These are phyloP conservation scores for Kodamaea arcana DNA, from an alignment of 1,139 yeast species.

Conservation along the genomic window DNA sequence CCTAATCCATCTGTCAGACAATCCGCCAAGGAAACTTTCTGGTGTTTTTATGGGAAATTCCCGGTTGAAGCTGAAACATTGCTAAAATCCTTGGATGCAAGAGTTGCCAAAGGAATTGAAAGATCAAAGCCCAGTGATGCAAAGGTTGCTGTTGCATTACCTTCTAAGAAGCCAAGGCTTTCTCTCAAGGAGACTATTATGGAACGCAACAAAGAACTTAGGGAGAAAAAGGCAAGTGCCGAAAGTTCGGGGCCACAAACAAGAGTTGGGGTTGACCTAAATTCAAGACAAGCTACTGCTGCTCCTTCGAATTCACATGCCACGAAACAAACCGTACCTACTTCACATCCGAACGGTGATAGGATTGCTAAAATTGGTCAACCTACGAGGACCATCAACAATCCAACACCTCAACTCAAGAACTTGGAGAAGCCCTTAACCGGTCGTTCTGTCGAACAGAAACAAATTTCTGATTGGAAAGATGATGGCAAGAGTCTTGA, in stretches of 20 bases:
- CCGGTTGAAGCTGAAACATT: constrained; percentile 52
- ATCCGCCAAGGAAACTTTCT: constrained; percentile 66
- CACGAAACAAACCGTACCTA: not conserved
- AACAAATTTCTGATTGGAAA: no score
- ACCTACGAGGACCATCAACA: not conserved
- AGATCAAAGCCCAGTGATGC: constrained; percentile 44
- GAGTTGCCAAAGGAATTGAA: constrained; percentile 34
- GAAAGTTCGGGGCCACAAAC: constrained; percentile 23
- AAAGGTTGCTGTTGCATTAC: constrained; percentile 6
- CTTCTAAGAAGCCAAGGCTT: constrained; percentile 19
- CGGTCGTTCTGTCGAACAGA: not conserved
- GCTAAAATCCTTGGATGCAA: constrained; percentile 41
- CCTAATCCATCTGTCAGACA: constrained; percentile 81
- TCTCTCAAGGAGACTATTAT: constrained; percentile 33
- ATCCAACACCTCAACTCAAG: not conserved
- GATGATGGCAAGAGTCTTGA: no score
- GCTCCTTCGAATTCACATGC: not conserved
- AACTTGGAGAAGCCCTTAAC: no score
- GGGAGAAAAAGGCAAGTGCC: constrained; percentile 12
- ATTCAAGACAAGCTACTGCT: not conserved
- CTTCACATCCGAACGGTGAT: not conserved
- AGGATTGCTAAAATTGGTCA: not conserved
- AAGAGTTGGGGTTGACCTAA: constrained; percentile 8
- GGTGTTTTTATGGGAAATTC: constrained; percentile 55
- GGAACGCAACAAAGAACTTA: constrained; percentile 32